Evolutionary conservation across 2,329 filamentous ascomycete genomes (phyloP), one percentile per base, ranked within the genome.

Genomic region (Arthrobotrys iridis): DNA sequence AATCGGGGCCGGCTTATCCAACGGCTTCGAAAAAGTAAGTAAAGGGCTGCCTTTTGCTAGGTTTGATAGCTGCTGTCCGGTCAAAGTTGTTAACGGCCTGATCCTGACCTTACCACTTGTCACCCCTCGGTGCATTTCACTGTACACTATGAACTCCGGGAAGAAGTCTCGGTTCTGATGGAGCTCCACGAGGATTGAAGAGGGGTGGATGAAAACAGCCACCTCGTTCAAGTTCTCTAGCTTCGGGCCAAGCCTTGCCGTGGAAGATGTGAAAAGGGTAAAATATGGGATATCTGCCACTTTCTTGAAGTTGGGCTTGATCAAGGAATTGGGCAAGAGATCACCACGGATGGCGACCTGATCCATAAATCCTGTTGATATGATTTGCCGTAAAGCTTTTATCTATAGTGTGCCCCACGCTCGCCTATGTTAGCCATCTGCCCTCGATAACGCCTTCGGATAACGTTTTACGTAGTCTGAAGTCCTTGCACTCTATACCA

Each of bases 331-430:
- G 0, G 93, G 92, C 0, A 92, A 86, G n/a, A 93, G 85, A 82
- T 99, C 94, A 2, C 92, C 92, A 74, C 95, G 91, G 78, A 98
- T 93, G 48, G 95, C 95, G 41, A 99, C 87, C 78, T 97, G 91
- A 82, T 99, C 95, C 80, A 98, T 89, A 83, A 97, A 98, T 0
- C 94, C 95, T 0, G 93, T 91, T 0, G 94, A 92, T 20, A 92
- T 89, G 83, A 98, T 96, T 81, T 97, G 92, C 82, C 96, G 96
- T 26, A 99, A 85, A 0, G 92, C 89, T 50, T 89, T 89, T 26
- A 96, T 84, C 80, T 78, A 45, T 40, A 48, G 26, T n/a, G 2
- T 41, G 46, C 43, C 46, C 63, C 62, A 63, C 63, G 58, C 55
- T 48, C 57, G 66, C 66, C 41, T 43, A 57, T 28, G 59, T 75